A percentile compares a stretch with the other conserved stretches of the same genome.
phyloP scores from a whole-genome alignment of 805 yeast genomes.

The Kuraishia piskuri region DNA sequence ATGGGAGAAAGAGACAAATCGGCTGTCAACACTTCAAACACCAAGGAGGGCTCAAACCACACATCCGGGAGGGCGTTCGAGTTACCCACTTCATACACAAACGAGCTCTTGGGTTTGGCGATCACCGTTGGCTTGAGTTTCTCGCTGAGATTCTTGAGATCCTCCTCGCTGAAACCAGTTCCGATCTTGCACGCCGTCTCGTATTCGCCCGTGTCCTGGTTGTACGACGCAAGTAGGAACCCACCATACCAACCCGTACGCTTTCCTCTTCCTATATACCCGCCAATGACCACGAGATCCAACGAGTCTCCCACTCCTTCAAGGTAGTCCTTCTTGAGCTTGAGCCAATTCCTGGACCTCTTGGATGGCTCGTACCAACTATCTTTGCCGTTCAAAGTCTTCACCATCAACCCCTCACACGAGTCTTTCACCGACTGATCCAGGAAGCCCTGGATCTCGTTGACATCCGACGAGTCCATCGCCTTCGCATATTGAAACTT shows the following conservation, averaged over 20 bases:
- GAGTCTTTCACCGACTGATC: slow-evolving; percentile 84
- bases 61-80: slow-evolving; percentile 78
- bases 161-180: slow-evolving; percentile 90
- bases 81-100: slow-evolving; percentile 50
- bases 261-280: slow-evolving; percentile 88
- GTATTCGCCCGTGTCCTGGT: slow-evolving; percentile 83
- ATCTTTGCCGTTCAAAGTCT: slow-evolving; percentile 72
- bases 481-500: slow-evolving; percentile 75
- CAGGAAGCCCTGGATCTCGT: slow-evolving; percentile 73
- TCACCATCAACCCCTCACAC: slow-evolving; percentile 96
- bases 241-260: slow-evolving; percentile 96
- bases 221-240: slow-evolving; percentile 82
- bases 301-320: slow-evolving; percentile 95
- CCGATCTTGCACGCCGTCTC: slow-evolving; percentile 97
- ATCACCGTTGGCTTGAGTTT: slow-evolving; percentile 62
- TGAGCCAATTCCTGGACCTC: slow-evolving; percentile 91
- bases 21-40: slow-evolving; percentile 88
- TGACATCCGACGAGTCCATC: slow-evolving; percentile 59
- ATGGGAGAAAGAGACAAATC: slow-evolving; percentile 84
- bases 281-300: slow-evolving; percentile 90
- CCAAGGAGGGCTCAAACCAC: slow-evolving; percentile 82
- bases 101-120: slow-evolving; percentile 54
- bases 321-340: slow-evolving; percentile 88
- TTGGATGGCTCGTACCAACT: slow-evolving; percentile 90
- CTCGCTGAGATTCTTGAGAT: slow-evolving; percentile 50